Percentiles rank a stretch among this genome's conserved stretches.
Evolutionary conservation across 1,284 basidiomycete genomes (phyloP).

Genomic region (Sanghuangporus baumii): DNA sequence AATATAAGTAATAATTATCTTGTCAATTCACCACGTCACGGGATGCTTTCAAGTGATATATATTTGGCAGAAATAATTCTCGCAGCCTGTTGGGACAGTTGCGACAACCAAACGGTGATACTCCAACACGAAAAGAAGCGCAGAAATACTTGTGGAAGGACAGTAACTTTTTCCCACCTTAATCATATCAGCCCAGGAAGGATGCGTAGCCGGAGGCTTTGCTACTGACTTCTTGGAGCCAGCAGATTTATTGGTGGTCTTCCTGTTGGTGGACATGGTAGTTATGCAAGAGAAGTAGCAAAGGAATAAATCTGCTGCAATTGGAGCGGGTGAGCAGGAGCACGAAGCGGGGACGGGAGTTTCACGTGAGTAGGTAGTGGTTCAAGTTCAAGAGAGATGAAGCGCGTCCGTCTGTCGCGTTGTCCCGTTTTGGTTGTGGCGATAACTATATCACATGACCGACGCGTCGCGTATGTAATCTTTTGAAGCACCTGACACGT

Average conservation of each 20-base stretch:
- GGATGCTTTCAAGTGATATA: neutral
- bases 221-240: constrained; percentile 29
- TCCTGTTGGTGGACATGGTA: constrained; percentile 26
- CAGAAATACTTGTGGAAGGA: neutral
- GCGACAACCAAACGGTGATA: no score
- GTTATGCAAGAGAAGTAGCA: neutral
- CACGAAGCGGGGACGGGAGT: neutral
- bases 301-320: neutral
- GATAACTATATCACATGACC: constrained; percentile 8
- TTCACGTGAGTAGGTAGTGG: constrained; percentile 7
- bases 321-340: neutral
- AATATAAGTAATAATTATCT: neutral
- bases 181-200: constrained; percentile 50
- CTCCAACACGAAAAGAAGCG: neutral
- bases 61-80: neutral
- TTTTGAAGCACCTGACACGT: no score
- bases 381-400: constrained; percentile 12
- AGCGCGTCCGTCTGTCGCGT: constrained; percentile 5
- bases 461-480: neutral
- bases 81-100: neutral
- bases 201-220: constrained; percentile 32
- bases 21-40: neutral
- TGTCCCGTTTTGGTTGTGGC: constrained; percentile 2
- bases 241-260: constrained; percentile 28
- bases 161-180: constrained; percentile 33